Base-by-base conservation (phyloP, 768 basidiomycete genomes). In the Mycena sanguinolenta region DNA sequence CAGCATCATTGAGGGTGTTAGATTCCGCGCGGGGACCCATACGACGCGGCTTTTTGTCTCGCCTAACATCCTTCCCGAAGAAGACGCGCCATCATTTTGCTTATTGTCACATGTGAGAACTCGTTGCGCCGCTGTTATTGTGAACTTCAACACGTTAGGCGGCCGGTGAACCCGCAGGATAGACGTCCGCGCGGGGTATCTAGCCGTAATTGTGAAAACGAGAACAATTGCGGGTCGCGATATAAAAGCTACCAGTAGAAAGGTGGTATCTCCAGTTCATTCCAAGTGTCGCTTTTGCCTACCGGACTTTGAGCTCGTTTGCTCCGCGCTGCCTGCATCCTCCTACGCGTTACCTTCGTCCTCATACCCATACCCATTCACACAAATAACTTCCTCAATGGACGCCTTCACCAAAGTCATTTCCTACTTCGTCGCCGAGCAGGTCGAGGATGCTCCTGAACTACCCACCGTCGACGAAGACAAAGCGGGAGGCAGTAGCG, bases 381-480 rank as follows among this genome's bases (percentile, higher is more conserved):
- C n/a, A n/a, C n/a, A n/a, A n/a, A n/a, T n/a, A n/a, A n/a, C n/a
- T n/a, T 50, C 30, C 12, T 59, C 39, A 63, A 72, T 72, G 71
- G 71, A 72, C 66, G 66, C 71, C 63, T 64, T 72, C 63, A 39
- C 66, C 16, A 23, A 30, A 1, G 34, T 71, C 65, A 39, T 60
- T 55, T 63, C 70, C 49, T 67, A 58, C 67, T 65, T 68, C 58
- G 55, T 60, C 66, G 57, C 58, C 62, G 53, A 52, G 52, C 53
- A 50, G 58, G 58, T 52, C 63, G 62, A 54, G 49, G 65, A 60
- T 39, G 53, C 62, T 0, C 57, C 62, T 12, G 61, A 67, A 21
- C 58, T 72, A 21, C 62, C 67, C 57, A 58, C 58, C 49, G 71
- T 72, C 67, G 52, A 72, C 57, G 63, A 61, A 8, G 71, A 72